Percentiles rank a stretch among this genome's conserved stretches.
Conservation (phyloP, 2,329 filamentous ascomycete species). For the Pseudomassariella vexata region DNA sequence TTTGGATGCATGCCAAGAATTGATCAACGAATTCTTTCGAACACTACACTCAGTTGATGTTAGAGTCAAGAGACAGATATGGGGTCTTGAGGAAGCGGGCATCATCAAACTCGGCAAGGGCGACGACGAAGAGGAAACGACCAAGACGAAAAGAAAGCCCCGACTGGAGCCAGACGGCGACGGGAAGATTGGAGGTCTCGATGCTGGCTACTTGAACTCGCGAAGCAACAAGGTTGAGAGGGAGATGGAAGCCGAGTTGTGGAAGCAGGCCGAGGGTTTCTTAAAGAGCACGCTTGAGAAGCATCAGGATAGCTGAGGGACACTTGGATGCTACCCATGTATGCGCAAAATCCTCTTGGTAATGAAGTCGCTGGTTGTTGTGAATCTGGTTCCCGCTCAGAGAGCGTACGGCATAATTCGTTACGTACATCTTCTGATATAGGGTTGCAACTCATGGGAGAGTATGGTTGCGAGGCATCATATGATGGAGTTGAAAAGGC, state of each 20-base stretch:
- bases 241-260: conserved; percentile 78
- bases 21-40: conserved; percentile 62
- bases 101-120: conserved; percentile 52
- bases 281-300: conserved; percentile 4
- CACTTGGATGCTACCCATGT: too few relatives aligned
- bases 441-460: too few relatives aligned
- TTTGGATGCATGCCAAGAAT: too few relatives aligned
- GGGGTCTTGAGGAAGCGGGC: conserved; percentile 74
- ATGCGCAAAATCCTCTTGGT: too few relatives aligned
- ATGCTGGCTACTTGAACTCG: conserved; percentile 87
- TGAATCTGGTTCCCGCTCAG: too few relatives aligned
- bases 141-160: conserved; percentile 11
- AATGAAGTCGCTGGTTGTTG: too few relatives aligned
- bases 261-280: conserved; percentile 34
- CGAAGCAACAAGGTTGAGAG: conserved; percentile 74
- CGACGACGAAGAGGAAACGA: conserved; percentile 17
- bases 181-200: conserved; percentile 56
- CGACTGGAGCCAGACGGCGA: conserved; percentile 47
- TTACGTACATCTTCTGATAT: too few relatives aligned
- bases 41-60: conserved; percentile 72
- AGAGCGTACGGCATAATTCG: too few relatives aligned
- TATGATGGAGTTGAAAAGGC: too few relatives aligned
- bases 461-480: too few relatives aligned
- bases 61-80: conserved; percentile 67
- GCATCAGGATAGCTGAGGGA: too few relatives aligned